Evolutionary conservation across 2,329 filamentous ascomycete species (phyloP).

Genomic region (Fusarium sp.): DNA sequence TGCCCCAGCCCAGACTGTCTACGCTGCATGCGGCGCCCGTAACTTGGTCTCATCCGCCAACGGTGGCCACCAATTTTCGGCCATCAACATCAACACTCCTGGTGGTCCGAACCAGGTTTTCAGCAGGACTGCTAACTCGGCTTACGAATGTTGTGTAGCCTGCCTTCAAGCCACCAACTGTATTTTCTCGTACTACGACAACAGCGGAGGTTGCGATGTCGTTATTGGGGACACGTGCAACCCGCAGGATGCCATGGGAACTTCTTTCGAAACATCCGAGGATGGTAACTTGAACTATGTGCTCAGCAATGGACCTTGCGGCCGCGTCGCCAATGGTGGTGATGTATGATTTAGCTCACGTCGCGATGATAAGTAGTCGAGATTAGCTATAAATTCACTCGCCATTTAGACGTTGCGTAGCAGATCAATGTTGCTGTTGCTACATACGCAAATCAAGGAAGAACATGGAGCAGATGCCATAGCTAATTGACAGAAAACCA

Average conservation of each 20-base stretch:
- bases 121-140: background rate
- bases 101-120: background rate
- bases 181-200: background rate
- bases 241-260: background rate
- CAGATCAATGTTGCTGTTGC: background rate
- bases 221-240: background rate
- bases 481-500: background rate
- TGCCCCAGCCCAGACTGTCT: background rate
- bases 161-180: background rate
- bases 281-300: background rate
- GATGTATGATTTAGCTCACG: background rate
- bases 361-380: background rate
- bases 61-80: background rate
- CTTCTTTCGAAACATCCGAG: background rate
- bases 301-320: background rate
- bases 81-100: background rate
- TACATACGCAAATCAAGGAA: background rate
- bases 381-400: background rate
- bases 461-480: background rate
- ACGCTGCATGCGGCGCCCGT: background rate
- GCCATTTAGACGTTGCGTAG: background rate
- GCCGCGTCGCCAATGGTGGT: background rate
- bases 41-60: background rate
- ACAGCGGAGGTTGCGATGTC: background rate
- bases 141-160: background rate